Evolutionary conservation across 1,284 basidiomycete genomes (phyloP).

Genomic region (Sporisorium sorghi): DNA sequence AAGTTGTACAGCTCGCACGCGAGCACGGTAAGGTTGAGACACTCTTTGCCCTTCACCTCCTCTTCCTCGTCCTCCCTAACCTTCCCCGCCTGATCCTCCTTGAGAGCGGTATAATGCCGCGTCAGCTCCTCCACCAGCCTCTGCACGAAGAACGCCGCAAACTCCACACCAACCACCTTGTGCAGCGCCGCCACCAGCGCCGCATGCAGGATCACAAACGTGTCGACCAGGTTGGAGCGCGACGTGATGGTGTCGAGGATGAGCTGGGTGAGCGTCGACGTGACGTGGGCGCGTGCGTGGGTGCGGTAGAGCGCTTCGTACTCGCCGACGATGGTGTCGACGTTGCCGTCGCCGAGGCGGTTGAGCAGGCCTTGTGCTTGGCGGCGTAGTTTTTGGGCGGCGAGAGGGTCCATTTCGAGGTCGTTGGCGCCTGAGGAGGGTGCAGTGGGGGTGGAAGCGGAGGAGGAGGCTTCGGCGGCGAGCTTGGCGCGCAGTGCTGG

Average conservation of each 20-base stretch:
- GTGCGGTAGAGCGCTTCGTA: conserved; percentile 83
- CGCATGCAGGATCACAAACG: conserved; percentile 90
- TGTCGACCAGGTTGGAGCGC: conserved; percentile 83
- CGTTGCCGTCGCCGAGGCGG: conserved; percentile 87
- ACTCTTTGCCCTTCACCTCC: conserved; percentile 76
- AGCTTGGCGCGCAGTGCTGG: conserved; percentile 71
- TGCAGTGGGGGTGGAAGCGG: background rate
- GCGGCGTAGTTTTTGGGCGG: conserved; percentile 77
- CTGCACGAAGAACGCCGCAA: conserved; percentile 75
- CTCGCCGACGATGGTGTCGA: conserved; percentile 81
- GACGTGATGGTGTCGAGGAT: conserved; percentile 85
- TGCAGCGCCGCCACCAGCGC: conserved; percentile 86
- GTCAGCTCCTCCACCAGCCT: conserved; percentile 47
- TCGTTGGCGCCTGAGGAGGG: conserved; percentile 4
- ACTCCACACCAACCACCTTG: conserved; percentile 87
- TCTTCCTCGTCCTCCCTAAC: conserved; percentile 40
- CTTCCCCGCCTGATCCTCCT: background rate
- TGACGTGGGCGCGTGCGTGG: conserved; percentile 85
- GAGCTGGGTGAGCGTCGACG: conserved; percentile 80
- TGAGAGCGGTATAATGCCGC: conserved; percentile 28
- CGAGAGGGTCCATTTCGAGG: conserved; percentile 54
- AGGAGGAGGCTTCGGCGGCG: conserved; percentile 50
- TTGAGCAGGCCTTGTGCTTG: conserved; percentile 90
- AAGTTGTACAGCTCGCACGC: conserved; percentile 95
- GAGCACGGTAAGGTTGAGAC: conserved; percentile 86